Percentiles rank a stretch among this genome's conserved stretches.
phyloP scores from a whole-genome alignment of 2,329 filamentous ascomycete genomes.

The Exophiala sideris region DNA sequence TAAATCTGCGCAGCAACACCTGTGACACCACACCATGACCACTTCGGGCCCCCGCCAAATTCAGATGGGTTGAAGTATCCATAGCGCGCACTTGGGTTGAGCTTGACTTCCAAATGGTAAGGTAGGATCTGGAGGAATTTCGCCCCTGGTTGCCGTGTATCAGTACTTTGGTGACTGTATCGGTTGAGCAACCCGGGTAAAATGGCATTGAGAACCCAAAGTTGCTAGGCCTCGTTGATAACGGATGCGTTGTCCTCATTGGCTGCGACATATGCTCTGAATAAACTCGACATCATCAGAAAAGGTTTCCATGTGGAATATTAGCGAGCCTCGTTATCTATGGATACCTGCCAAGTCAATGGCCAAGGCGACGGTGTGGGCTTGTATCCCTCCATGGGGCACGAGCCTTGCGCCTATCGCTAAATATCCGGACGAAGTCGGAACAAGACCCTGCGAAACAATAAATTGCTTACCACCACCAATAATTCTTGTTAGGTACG shows the following conservation, averaged over 20 bases:
- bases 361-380: slow-evolving; percentile 8
- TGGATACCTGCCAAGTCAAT: slow-evolving; percentile 14
- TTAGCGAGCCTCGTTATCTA: slow-evolving; percentile 24
- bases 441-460: not conserved
- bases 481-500: no score
- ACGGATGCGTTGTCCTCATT: slow-evolving; percentile 5
- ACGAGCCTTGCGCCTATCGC: slow-evolving; percentile 18
- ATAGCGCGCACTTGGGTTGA: no score
- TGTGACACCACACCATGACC: no score
- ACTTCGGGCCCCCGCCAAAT: no score
- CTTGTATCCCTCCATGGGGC: not conserved
- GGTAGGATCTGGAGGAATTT: slow-evolving; percentile 1
- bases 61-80: no score
- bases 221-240: slow-evolving; percentile 8
- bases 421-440: not conserved
- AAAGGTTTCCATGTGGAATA: not conserved
- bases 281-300: slow-evolving; percentile 10
- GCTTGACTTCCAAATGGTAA: not conserved
- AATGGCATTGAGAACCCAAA: not conserved
- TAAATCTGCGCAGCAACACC: not conserved
- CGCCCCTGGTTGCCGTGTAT: no score
- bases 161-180: not conserved
- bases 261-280: slow-evolving; percentile 1
- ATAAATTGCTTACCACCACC: not conserved
- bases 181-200: slow-evolving; percentile 4